Base-by-base conservation (phyloP, 164 flowering plant species). In the Magnolia officinalis region DNA sequence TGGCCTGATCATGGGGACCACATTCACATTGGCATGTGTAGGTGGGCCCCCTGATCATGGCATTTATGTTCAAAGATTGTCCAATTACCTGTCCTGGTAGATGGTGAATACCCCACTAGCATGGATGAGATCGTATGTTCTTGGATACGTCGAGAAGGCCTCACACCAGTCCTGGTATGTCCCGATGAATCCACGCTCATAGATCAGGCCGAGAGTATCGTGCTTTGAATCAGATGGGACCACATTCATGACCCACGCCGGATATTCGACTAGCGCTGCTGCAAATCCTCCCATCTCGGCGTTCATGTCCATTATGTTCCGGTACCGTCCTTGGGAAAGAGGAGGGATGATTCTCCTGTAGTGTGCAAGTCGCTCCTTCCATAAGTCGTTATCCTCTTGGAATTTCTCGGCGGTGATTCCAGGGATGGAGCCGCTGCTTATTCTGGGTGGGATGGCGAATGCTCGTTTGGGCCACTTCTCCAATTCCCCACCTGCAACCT, bases 111-210 rank as follows among this genome's bases (percentile, higher is more conserved):
- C 86, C 0, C 86, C 82, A 18, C 83, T 77, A 0, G 98, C 99
- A 80, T 94, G 99, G 80, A 96, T 94, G 75, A 96, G 91, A 84
- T 96, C 99, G 71, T 94, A 96, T 0, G 98, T 96, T 85, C 99
- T 82, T 67, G 98, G 99, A 82, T 96, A 96, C 0, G 99, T 94
- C 6, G 98, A 96, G 84, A 96, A 91, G 19, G 98, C 98, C 82
- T 96, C 99, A 70, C 99, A 96, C 99, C 98, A 96, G 67, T 96
- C 97, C 21, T 90, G 92, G 82, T 94, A 96, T 1, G 96, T 86
- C 9, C 99, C 99, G 7, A 96, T 92, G 80, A 96, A 82, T 7
- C 98, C 99, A 0, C 99, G 86, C 70, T 96, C 99, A 50, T 87
- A 92, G 31, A 96, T 88, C 6, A 84, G 86, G 9, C 98, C 99